Evolutionary conservation across 176 grass and related monocot genomes (phyloP).

Genomic region (Pontederia crassipes): DNA sequence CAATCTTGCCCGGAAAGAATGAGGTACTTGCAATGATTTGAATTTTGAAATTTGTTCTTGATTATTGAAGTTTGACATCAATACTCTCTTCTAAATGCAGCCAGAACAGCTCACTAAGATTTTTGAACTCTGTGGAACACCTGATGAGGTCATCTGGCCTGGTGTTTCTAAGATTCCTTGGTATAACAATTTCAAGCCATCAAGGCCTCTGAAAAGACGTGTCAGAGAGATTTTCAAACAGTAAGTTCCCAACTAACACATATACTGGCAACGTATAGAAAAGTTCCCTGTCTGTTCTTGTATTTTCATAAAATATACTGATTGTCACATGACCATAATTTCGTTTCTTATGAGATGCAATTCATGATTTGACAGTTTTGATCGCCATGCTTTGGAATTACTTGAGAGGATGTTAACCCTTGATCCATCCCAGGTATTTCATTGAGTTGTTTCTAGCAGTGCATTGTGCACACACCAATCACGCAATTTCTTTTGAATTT

Average conservation of each 20-base stretch:
- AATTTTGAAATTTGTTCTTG: too few species aligned
- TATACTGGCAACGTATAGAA: not conserved
- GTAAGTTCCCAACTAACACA: conserved; percentile 28
- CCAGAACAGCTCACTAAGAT: conserved; percentile 76
- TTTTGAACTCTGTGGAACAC: conserved; percentile 91
- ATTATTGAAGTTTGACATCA: not conserved
- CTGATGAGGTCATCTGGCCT: conserved; percentile 70
- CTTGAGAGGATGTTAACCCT: conserved; percentile 76
- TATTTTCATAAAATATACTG: conserved; percentile 6
- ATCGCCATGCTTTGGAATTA: conserved; percentile 66
- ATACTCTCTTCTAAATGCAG: conserved; percentile 24
- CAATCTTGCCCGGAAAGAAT: conserved; percentile 82
- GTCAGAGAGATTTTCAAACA: conserved; percentile 75
- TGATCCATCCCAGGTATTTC: conserved; percentile 55
- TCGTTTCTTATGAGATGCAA: not conserved
- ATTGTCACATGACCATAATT: not conserved
- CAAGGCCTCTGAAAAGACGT: conserved; percentile 51
- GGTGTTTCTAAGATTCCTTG: conserved; percentile 86
- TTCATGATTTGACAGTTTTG: conserved; percentile 49
- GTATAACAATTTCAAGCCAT: conserved; percentile 91
- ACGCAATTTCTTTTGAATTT: too few species aligned
- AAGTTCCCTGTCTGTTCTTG: not conserved
- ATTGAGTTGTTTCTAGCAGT: not conserved
- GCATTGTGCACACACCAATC: not conserved
- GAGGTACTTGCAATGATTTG: conserved; percentile 35